Evolutionary conservation across 805 yeast genomes (phyloP).

Genomic region (Kregervanrija pseudodelftensis): DNA sequence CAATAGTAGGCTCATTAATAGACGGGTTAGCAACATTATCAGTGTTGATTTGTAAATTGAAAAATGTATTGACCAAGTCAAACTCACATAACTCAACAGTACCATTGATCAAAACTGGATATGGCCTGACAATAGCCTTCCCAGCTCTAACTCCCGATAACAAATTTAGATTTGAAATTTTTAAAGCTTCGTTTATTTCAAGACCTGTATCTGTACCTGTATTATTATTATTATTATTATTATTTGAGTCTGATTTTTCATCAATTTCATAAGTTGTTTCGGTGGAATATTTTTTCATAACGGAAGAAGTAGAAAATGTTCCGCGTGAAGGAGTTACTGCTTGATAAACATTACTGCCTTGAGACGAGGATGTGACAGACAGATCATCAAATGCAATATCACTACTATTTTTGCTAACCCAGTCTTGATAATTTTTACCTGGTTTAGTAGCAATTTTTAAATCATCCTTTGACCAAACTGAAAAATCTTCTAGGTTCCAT

Average conservation of each 20-base stretch:
- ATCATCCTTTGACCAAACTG: conserved; percentile 75
- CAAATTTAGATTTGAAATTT: conserved; percentile 2
- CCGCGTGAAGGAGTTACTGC: too few species aligned
- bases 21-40: conserved; percentile 8
- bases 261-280: background rate
- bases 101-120: conserved; percentile 60
- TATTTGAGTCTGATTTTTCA: background rate
- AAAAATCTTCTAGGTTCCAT: conserved; percentile 93
- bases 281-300: background rate
- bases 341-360: too few species aligned
- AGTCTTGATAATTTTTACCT: conserved; percentile 6
- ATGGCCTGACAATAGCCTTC: conserved; percentile 73
- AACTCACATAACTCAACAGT: conserved; percentile 47
- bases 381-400: background rate
- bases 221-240: background rate
- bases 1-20: conserved; percentile 40
- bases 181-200: conserved; percentile 8
- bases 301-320: too few species aligned
- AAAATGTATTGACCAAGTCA: conserved; percentile 42
- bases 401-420: conserved; percentile 9
- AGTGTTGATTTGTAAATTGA: conserved; percentile 38
- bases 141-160: conserved; percentile 62
- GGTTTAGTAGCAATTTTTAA: conserved; percentile 4
- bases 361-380: too few species aligned
- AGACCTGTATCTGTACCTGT: conserved; percentile 9